phyloP scores from a whole-genome alignment of 257 asterid genomes.

The Solanum stenotomum region DNA sequence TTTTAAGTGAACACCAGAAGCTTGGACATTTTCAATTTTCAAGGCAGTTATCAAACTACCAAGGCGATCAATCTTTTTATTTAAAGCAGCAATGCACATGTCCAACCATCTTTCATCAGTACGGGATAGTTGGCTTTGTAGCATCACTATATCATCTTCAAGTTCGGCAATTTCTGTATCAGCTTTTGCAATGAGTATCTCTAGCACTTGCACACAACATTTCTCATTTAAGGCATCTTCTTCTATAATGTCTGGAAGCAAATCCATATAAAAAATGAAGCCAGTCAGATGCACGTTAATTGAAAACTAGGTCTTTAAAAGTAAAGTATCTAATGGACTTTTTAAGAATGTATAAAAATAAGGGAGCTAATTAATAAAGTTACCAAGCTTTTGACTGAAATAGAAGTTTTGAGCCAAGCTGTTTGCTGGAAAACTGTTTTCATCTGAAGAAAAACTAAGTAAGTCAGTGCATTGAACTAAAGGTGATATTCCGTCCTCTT shows the following conservation, averaged over 20 bases:
- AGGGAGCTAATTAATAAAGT: not conserved
- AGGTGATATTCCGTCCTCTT: not conserved
- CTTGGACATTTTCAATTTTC: constrained; percentile 11
- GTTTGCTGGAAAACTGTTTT: not conserved
- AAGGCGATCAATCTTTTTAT: constrained; percentile 23
- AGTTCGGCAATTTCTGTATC: constrained; percentile 37
- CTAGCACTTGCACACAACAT: constrained; percentile 40
- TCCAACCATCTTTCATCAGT: constrained; percentile 34
- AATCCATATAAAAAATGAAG: constrained; percentile 1
- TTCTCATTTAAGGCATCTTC: constrained; percentile 48
- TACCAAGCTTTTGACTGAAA: constrained; percentile 2
- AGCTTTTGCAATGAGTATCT: constrained; percentile 32
- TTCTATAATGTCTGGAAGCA: constrained; percentile 37
- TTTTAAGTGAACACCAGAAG: constrained; percentile 8
- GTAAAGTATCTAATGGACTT: not conserved
- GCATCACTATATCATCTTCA: constrained; percentile 42
- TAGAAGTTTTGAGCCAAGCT: not conserved
- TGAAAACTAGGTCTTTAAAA: not conserved
- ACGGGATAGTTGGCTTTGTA: constrained; percentile 33
- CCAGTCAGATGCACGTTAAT: not conserved
- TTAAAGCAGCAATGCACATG: constrained; percentile 21
- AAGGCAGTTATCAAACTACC: constrained; percentile 15
- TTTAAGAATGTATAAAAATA: not conserved
- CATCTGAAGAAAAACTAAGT: not conserved
- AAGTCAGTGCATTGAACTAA: not conserved